A percentile compares a stretch with the other conserved stretches of the same genome.
Evolutionary conservation across 331 rosid genomes (phyloP).

Genomic region (Saraca asoca): DNA sequence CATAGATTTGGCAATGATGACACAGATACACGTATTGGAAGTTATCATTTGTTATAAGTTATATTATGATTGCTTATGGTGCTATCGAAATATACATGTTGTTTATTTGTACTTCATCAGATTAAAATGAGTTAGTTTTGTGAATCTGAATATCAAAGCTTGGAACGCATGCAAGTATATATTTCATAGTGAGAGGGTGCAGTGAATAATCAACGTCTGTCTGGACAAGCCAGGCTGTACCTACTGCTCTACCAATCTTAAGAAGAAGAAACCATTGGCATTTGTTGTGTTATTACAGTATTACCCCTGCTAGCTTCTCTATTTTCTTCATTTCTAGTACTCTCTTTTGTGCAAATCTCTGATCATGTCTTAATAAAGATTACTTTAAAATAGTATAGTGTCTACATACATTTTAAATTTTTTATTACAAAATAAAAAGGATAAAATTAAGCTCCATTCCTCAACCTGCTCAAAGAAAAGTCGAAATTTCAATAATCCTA

Average conservation of each 20-base stretch:
- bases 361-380: not conserved
- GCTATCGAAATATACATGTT: too few species aligned
- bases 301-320: not conserved
- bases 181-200: too few species aligned
- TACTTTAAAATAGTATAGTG: too few species aligned
- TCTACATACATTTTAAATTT: too few species aligned
- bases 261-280: not conserved
- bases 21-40: not conserved
- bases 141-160: not conserved
- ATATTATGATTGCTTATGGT: too few species aligned
- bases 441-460: too few species aligned
- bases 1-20: not conserved
- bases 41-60: too few species aligned
- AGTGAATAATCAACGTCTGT: slow-evolving; percentile 24
- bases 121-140: not conserved
- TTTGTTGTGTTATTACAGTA: not conserved
- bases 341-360: slow-evolving; percentile 1
- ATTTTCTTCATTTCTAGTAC: not conserved
- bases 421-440: too few species aligned
- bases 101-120: too few species aligned
- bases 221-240: slow-evolving; percentile 39
- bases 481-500: too few species aligned
- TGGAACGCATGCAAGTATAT: too few species aligned
- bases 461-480: too few species aligned
- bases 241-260: not conserved